Base-by-base conservation (phyloP, 2,329 filamentous ascomycete genomes). In the Aspergillus phoenicis region DNA sequence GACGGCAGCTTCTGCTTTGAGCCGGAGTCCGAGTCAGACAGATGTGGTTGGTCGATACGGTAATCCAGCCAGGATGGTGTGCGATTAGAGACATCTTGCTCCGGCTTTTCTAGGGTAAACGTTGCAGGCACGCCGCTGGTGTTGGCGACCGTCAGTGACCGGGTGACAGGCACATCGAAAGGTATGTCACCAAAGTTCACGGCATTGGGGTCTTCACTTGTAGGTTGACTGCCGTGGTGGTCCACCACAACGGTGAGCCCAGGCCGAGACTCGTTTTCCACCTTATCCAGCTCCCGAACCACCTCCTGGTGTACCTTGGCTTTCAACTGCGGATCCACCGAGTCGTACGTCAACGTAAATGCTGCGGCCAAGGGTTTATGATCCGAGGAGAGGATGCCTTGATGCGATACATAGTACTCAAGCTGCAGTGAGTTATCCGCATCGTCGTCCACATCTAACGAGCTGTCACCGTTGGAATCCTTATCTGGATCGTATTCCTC, bases 321-420 rank as follows among this genome's bases (percentile, higher is more conserved):
- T 73, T 96, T 97, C 26, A 97, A 80, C 28, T 94, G 89, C 0
- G 93, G 90, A 0, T 96, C 87, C 1, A 97, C 91, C 0, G 91
- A 90, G 64, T 97, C 91, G 71, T 95, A 97, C 48, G 90, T 89
- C 7, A 99, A 78, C 0, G 86, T 89, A 71, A 98, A 98, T 0
- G 93, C 81, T 0, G 93, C 91, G 61, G 89, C 86, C 2, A 99
- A 80, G 0, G 95, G 96, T 74, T 99, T 99, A 77, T 99, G 95
- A 69, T 99, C 95, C 0, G 94, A 98, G 0, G 94, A 97, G 15
- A 91, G 85, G 24, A 99, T 89, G 17, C 90, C 85, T 75, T 98
- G 95, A 70, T 98, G 91, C 0, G 93, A 94, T 0, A 88, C 87
- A 73, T 99, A 99, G 60, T 90, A 82, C 57, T 87, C 81, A n/a